Base-by-base conservation (phyloP, 2,329 filamentous ascomycete species). In the Aspergillus awamori region DNA sequence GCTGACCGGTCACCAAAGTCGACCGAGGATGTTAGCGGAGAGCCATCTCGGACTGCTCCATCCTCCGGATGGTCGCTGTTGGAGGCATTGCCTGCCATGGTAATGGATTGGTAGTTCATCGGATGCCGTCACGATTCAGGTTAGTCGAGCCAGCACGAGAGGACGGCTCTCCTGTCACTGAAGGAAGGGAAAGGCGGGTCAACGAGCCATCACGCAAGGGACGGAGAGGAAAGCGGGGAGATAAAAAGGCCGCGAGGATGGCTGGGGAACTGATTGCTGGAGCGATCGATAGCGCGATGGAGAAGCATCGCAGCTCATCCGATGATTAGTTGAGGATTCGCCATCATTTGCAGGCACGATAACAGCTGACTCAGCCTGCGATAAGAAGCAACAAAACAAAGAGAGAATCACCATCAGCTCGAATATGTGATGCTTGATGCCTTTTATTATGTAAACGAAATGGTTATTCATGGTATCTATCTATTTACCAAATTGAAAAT, bases 31-130 rank as follows among this genome's bases (percentile, higher is more conserved):
- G 28, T 48, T 22, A 11, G n/a, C 53, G 60, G 63, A 8, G 61
- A 58, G 17, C 47, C 56, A 53, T 61, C 61, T 28, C 43, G 22
- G 30, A 48, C 24, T 17, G 58, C 22, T 53, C 26, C 60, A 45
- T 60, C 48, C 10, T 43, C 43, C 53, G 36, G 33, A 49, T 10
- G 58, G 47, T 17, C 30, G 60, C 60, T 48, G 51, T 60, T 65
- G 48, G 66, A 64, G 64, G 69, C 65, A 70, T 68, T 58, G 60
- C 63, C 69, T 57, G 71, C 67, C 72, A 72, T 74, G 55, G 61
- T 71, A 69, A 75, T 70, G 58, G 75, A 69, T 63, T 75, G 73
- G 54, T 77, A 77, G 63, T 74, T 73, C 74, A 77, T 77, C 57
- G 53, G 59, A 47, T 57, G 53, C 26, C 53, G 39, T 24, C 20